Percentiles rank a stretch among this genome's conserved stretches.
Conservation (phyloP, 345 rosid species). For the Citrus medica region DNA sequence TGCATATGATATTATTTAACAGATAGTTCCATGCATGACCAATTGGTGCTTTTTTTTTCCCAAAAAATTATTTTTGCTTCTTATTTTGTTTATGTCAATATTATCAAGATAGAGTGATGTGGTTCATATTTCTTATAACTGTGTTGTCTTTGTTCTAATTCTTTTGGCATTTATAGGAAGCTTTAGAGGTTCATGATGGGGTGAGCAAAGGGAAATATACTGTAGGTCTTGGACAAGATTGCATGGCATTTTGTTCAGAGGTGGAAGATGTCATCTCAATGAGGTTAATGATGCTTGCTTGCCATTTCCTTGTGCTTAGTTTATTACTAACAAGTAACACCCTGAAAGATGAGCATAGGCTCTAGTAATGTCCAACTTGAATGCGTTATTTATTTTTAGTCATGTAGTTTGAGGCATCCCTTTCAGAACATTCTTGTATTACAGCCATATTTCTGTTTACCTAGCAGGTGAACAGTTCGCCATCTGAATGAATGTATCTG, state of each 20-base stretch:
- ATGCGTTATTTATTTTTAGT: neutral
- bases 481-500: neutral
- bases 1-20: neutral
- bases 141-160: neutral
- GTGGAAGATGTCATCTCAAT: constrained; percentile 99
- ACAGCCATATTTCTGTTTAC: neutral
- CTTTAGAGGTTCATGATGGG: constrained; percentile 88
- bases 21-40: neutral
- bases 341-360: neutral
- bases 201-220: constrained; percentile 95
- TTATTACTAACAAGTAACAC: neutral
- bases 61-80: neutral
- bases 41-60: neutral
- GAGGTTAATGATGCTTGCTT: constrained; percentile 45
- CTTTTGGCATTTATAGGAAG: constrained; percentile 44
- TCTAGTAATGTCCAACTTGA: neutral
- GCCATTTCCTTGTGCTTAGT: neutral
- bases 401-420: neutral
- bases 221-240: constrained; percentile 96
- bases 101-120: neutral
- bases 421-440: neutral
- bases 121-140: neutral
- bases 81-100: neutral
- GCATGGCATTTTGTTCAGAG: constrained; percentile 92
- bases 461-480: neutral